phyloP scores from a whole-genome alignment of 2,329 filamentous ascomycete species.

The Phialophora macrospora region DNA sequence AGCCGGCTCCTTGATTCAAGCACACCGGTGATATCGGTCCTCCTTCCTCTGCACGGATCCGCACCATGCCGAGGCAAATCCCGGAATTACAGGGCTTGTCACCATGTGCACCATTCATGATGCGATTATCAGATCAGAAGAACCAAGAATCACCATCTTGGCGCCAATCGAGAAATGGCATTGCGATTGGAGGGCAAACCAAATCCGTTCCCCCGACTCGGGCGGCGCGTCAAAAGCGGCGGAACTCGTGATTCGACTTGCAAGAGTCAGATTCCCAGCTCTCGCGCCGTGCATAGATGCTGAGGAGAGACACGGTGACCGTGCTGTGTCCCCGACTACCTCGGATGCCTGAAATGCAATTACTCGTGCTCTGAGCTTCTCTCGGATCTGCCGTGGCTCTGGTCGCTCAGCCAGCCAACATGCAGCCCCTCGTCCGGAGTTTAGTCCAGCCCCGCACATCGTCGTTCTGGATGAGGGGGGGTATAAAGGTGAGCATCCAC shows the following conservation, averaged over 20 bases:
- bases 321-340: not conserved
- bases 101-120: too few relatives aligned
- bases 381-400: not conserved
- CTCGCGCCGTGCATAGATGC: not conserved
- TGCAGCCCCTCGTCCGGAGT: not conserved
- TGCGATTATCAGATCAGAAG: not conserved
- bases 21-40: not conserved
- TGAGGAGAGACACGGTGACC: not conserved
- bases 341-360: not conserved
- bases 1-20: not conserved
- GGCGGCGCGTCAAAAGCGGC: not conserved
- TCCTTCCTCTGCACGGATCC: not conserved
- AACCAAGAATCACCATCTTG: not conserved
- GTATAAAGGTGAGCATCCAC: constrained; percentile 12
- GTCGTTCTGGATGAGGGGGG: not conserved
- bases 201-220: not conserved
- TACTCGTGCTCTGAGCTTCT: not conserved
- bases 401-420: not conserved
- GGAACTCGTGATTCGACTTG: not conserved
- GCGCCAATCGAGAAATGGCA: not conserved
- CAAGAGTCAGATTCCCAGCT: not conserved
- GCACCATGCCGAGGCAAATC: not conserved
- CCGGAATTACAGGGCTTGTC: not conserved
- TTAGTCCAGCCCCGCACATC: constrained; percentile 9
- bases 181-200: not conserved